Base-by-base conservation (phyloP, 768 basidiomycete species). In the Clitopilus passeckerianus region DNA sequence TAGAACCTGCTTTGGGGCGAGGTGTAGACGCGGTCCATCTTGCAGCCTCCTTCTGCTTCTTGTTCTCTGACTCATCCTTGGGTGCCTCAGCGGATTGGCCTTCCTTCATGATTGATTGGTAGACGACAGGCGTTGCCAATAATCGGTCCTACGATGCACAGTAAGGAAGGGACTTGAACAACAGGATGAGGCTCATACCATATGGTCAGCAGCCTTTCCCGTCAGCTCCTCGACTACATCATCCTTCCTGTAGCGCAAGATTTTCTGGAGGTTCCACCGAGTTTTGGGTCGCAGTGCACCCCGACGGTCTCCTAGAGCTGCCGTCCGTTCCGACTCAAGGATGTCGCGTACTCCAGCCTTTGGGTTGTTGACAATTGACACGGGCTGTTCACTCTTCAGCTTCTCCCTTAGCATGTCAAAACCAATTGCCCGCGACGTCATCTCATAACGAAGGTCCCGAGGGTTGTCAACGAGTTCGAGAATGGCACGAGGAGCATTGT, bases 381-480 rank as follows among this genome's bases (percentile, higher is more conserved):
- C 70, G 15, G 82, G 78, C 18, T 74, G 71, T 46, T 77, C 70
- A 37, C 64, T 72, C 60, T 74, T 76, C 35, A 91, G 69, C 61
- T 78, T 82, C 62, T 82, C 78, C 53, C 80, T 80, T 59, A 90
- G 67, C 34, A 93, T 65, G 67, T 98, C 95, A 79, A 91, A 86
- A 0, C 94, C 97, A 30, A 95, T 81, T 1, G 92, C 85, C 57
- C 92, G 85, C 22, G 96, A 90, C 15, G 91, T 89, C 79, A 95
- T 85, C 70, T 95, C 93, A 69, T 87, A 90, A 61, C 87, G 86
- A 44, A 98, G 75, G 75, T 99, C 97, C 59, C 83, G 79, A 15
- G 93, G 93, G 67, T 91, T 90, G 77, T 98, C 97, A 30, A 98
- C 95, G n/a, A 99, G 79, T 71, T 96, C 93, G 46, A 99, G 73